A percentile compares a stretch with the other conserved stretches of the same genome.
Evolutionary conservation across 2,329 filamentous ascomycete genomes (phyloP).

Genomic region (Arachnomyces sp.): DNA sequence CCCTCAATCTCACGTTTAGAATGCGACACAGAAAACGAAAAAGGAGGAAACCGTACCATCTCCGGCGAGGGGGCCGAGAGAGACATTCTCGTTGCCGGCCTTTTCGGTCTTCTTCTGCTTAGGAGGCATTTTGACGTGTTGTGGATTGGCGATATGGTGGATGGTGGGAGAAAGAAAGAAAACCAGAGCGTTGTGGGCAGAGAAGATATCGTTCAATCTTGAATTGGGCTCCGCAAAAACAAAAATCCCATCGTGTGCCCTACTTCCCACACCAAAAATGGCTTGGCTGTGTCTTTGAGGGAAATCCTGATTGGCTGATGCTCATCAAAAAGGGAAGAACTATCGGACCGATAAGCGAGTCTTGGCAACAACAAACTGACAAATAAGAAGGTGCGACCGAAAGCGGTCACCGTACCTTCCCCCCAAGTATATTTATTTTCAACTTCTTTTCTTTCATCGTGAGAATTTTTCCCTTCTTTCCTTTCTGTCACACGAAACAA

Average conservation of each 20-base stretch:
- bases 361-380: slow-evolving; percentile 2
- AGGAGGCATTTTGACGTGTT: slow-evolving; percentile 73
- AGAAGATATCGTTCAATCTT: slow-evolving; percentile 14
- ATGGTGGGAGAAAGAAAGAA: slow-evolving; percentile 31
- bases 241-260: slow-evolving; percentile 34
- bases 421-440: slow-evolving; percentile 24
- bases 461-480: not conserved
- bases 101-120: slow-evolving; percentile 73
- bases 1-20: not conserved
- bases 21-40: too few relatives aligned
- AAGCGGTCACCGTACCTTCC: slow-evolving; percentile 1
- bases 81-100: slow-evolving; percentile 89
- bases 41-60: slow-evolving; percentile 59
- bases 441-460: slow-evolving; percentile 1
- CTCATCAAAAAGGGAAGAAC: too few relatives aligned
- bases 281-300: too few relatives aligned
- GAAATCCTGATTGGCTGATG: too few relatives aligned
- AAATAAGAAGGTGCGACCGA: slow-evolving; percentile 8
- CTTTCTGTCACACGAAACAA: not conserved
- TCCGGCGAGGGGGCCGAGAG: slow-evolving; percentile 90
- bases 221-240: slow-evolving; percentile 14
- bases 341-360: too few relatives aligned
- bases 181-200: slow-evolving; percentile 15
- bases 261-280: slow-evolving; percentile 12
- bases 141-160: slow-evolving; percentile 31